A percentile compares a stretch with the other conserved stretches of the same genome.
phyloP scores from a whole-genome alignment of 1,139 yeast genomes.

The Blastobotrys proliferans region DNA sequence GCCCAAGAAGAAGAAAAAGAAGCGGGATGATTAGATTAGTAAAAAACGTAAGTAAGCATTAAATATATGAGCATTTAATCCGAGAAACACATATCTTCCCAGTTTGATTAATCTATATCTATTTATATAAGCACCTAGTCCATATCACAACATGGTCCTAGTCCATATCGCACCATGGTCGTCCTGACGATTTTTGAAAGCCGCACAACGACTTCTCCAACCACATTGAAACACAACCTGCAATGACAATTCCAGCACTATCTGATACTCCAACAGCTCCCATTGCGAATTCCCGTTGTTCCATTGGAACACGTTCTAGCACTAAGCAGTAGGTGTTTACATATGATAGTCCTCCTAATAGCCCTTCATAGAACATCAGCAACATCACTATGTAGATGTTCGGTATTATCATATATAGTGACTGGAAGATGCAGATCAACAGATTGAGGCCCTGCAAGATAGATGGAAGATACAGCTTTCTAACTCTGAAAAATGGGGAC shows the following conservation, averaged over 20 bases:
- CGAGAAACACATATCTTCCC: neutral
- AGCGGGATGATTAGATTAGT: slow-evolving; percentile 8
- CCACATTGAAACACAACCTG: slow-evolving; percentile 72
- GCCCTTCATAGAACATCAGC: slow-evolving; percentile 74
- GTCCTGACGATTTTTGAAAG: slow-evolving; percentile 47
- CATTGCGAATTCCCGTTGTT: slow-evolving; percentile 77
- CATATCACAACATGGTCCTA: slow-evolving; percentile 5
- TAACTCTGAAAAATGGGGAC: slow-evolving; percentile 58
- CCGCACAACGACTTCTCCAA: slow-evolving; percentile 70
- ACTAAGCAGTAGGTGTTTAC: slow-evolving; percentile 83
- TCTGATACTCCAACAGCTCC: slow-evolving; percentile 95
- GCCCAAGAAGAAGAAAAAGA: slow-evolving; percentile 19
- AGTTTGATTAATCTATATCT: neutral
- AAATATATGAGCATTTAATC: neutral
- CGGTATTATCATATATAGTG: slow-evolving; percentile 56
- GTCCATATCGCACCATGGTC: slow-evolving; percentile 39
- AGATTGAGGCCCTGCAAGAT: slow-evolving; percentile 67
- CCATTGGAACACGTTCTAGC: slow-evolving; percentile 53
- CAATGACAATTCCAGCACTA: slow-evolving; percentile 78
- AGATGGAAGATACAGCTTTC: slow-evolving; percentile 57
- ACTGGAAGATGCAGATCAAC: slow-evolving; percentile 55
- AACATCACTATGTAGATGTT: slow-evolving; percentile 60
- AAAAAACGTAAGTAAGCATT: slow-evolving; percentile 1
- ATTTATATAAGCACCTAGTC: neutral
- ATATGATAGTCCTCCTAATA: slow-evolving; percentile 85